Base-by-base conservation (phyloP, 768 basidiomycete species). In the Rhizopogon vinicolor region DNA sequence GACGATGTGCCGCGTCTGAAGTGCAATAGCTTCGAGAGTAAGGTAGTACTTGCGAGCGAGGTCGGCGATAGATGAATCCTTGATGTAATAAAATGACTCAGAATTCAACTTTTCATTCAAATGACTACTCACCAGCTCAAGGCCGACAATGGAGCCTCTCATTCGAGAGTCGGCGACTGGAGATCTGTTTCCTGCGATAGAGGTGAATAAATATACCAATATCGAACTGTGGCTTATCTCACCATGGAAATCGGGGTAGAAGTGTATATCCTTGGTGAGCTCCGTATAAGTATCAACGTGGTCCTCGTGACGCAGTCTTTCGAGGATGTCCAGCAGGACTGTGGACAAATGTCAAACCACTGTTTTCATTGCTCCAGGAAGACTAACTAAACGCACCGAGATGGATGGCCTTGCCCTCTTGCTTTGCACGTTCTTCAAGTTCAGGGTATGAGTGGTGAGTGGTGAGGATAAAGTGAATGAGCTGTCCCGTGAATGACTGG, bases 211-310 rank as follows among this genome's bases (percentile, higher is more conserved):
- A 28, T n/a, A 33, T 13, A 46, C 29, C 14, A n/a, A 8, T 13
- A 35, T 37, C 29, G 42, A 33, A 41, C 25, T 16, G 31, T 31
- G 22, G 25, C 10, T 18, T 35, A 22, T 44, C 70, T 40, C 63
- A 89, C 93, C 94, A 68, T 93, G 92, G 57, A 97, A 80, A 68
- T 99, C 96, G 0, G 96, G 96, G 71, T 98, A 99, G 65, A 98
- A 80, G 66, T 98, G 93, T 51, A 96, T 69, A 71, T 94, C 87
- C 61, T 89, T 93, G 14, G 91, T 91, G 31, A 98, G 77, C 66
- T 95, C 93, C 0, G 92, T 91, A 59, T 88, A 75, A 42, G 82
- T 82, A 37, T 80, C 80, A 4, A 74, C 82, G 0, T 74, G 72
- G 42, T 74, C 71, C 55, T 87, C 86, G 16, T 72, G 62, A 53